phyloP scores from a whole-genome alignment of 2,329 filamentous ascomycete genomes.

The Nemania abortiva region DNA sequence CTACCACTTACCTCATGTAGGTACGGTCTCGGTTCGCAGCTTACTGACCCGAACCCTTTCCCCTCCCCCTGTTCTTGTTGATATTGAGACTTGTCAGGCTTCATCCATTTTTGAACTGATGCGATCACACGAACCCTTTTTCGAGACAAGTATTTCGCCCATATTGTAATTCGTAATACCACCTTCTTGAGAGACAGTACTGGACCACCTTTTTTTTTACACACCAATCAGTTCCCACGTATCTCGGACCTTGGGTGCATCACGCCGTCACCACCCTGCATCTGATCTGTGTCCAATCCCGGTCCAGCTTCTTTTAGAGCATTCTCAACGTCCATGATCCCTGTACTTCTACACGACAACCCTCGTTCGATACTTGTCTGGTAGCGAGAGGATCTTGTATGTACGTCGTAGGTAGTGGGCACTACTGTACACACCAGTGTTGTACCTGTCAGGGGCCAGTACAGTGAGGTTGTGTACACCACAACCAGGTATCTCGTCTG shows the following conservation, averaged over 20 bases:
- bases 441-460: too few relatives aligned
- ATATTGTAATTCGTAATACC: slow-evolving; percentile 22
- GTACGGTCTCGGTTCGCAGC: background rate
- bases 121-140: background rate
- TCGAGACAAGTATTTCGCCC: background rate
- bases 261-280: slow-evolving; percentile 26
- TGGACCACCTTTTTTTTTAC: background rate
- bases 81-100: background rate
- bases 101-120: slow-evolving; percentile 11
- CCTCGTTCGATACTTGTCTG: slow-evolving; percentile 12
- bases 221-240: background rate
- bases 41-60: background rate
- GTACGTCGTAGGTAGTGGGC: background rate
- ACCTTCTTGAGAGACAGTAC: background rate
- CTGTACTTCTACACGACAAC: slow-evolving; percentile 14
- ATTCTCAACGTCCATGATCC: slow-evolving; percentile 26
- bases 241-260: slow-evolving; percentile 25
- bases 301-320: background rate
- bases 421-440: background rate
- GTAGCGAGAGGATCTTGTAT: slow-evolving; percentile 31
- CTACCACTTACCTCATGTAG: background rate
- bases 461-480: background rate
- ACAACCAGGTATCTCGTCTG: background rate
- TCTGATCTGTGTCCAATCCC: slow-evolving; percentile 31
- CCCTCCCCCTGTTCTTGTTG: background rate